These are phyloP conservation scores for Immersiporthe knoxdaviesiana DNA, from an alignment of 2,329 filamentous ascomycete genomes.

Conservation along the genomic window DNA sequence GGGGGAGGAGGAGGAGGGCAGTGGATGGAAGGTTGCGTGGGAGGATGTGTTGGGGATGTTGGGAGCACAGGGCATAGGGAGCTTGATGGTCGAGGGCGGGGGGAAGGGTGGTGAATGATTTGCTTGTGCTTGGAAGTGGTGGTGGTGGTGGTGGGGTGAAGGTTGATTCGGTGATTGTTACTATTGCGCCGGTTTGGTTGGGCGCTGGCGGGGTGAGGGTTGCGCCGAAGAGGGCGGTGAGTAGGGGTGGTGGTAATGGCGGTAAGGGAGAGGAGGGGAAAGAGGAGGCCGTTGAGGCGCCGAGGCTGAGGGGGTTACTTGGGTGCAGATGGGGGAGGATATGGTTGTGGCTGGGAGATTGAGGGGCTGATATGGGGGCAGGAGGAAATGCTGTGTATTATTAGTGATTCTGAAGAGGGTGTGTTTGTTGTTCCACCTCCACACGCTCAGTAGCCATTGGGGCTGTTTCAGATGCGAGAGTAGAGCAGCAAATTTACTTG, in stretches of 20 bases:
- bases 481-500: no score
- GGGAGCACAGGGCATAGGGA: conserved; percentile 63
- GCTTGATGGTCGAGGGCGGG: conserved; percentile 92
- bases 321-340: conserved; percentile 81
- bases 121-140: conserved; percentile 61
- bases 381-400: no score
- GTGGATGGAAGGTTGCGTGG: conserved; percentile 62
- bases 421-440: no score
- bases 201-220: conserved; percentile 81
- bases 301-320: conserved; percentile 68
- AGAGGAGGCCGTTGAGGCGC: conserved; percentile 42
- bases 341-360: conserved; percentile 75
- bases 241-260: no score
- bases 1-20: conserved; percentile 36
- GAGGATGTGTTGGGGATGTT: conserved; percentile 63
- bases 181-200: conserved; percentile 89
- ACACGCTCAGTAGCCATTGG: no score
- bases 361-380: conserved; percentile 14
- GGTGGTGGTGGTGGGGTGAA: conserved; percentile 53
- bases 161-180: conserved; percentile 77
- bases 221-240: conserved; percentile 62
- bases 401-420: no score
- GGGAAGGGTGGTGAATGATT: conserved; percentile 77
- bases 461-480: no score
- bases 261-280: conserved; percentile 35